These are phyloP conservation scores for Salvia sclarea DNA, from an alignment of 305 asterid species.

Conservation along the genomic window DNA sequence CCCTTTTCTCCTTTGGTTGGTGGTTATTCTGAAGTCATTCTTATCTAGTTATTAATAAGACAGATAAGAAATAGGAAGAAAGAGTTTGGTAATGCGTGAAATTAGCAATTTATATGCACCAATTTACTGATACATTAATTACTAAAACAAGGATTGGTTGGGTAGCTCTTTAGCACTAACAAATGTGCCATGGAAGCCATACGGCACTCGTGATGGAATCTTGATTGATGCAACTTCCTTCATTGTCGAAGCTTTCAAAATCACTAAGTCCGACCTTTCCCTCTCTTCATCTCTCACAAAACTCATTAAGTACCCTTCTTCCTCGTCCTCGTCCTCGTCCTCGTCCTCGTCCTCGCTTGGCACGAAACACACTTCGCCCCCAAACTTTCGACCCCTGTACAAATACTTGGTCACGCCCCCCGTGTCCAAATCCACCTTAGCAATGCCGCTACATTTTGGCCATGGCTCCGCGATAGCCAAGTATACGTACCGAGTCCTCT, in stretches of 20 bases:
- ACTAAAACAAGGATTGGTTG: constrained; percentile 8
- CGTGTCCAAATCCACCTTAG: constrained; percentile 54
- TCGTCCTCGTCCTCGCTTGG: constrained; percentile 31
- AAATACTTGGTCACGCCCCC: constrained; percentile 43
- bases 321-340: constrained; percentile 34
- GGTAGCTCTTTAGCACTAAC: constrained; percentile 47
- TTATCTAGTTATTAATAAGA: not conserved
- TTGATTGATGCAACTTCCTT: constrained; percentile 46
- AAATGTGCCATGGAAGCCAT: constrained; percentile 74
- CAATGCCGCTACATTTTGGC: constrained; percentile 67
- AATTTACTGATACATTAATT: not conserved
- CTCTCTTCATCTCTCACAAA: constrained; percentile 52
- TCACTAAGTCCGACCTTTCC: constrained; percentile 46
- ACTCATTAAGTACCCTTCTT: constrained; percentile 53
- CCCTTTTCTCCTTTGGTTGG: too few species aligned
- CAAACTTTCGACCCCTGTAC: constrained; percentile 44
- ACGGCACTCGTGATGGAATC: constrained; percentile 62
- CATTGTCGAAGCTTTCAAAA: constrained; percentile 56
- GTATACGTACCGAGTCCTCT: constrained; percentile 41
- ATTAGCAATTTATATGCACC: not conserved
- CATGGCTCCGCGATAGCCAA: constrained; percentile 72
- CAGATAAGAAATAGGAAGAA: not conserved
- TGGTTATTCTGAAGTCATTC: too few species aligned
- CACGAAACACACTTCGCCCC: constrained; percentile 63
- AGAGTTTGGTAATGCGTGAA: not conserved